Conservation (phyloP, 2,329 filamentous ascomycete genomes). For the Trichoderma asperellum region DNA sequence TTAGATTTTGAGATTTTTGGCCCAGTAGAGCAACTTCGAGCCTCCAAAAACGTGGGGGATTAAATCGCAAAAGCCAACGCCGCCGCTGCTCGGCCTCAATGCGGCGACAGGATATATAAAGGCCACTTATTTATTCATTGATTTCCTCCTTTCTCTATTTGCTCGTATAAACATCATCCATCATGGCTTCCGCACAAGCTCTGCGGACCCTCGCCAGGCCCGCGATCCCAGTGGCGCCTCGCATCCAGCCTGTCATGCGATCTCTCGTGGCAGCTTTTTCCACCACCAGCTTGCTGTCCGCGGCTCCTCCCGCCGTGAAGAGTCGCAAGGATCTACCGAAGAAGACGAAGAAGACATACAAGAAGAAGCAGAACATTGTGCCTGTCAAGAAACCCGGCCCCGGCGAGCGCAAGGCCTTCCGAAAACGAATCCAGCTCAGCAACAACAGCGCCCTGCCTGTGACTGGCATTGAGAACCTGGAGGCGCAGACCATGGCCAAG, state of each 20-base stretch:
- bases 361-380: constrained; percentile 51
- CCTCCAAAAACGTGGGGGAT: constrained; percentile 31
- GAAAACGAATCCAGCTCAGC: constrained; percentile 87
- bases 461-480: constrained; percentile 65
- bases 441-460: constrained; percentile 92
- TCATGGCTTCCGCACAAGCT: constrained; percentile 48
- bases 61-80: constrained; percentile 32
- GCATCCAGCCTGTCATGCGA: constrained; percentile 40
- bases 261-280: constrained; percentile 48
- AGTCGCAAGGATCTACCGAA: constrained; percentile 44
- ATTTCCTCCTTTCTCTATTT: background rate
- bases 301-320: constrained; percentile 38
- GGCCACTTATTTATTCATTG: background rate
- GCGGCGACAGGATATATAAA: constrained; percentile 33
- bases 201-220: constrained; percentile 50
- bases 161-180: background rate
- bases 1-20: constrained; percentile 27
- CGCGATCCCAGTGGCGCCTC: constrained; percentile 40
- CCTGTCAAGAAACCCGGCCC: constrained; percentile 62
- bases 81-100: constrained; percentile 39
- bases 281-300: constrained; percentile 39
- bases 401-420: constrained; percentile 84
- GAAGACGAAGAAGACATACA: constrained; percentile 56
- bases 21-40: constrained; percentile 30
- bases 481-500: constrained; percentile 56